Evolutionary conservation across 2,329 filamentous ascomycete genomes (phyloP), one percentile per base, ranked within the genome.

Genomic region (Monosporascus sp.): DNA sequence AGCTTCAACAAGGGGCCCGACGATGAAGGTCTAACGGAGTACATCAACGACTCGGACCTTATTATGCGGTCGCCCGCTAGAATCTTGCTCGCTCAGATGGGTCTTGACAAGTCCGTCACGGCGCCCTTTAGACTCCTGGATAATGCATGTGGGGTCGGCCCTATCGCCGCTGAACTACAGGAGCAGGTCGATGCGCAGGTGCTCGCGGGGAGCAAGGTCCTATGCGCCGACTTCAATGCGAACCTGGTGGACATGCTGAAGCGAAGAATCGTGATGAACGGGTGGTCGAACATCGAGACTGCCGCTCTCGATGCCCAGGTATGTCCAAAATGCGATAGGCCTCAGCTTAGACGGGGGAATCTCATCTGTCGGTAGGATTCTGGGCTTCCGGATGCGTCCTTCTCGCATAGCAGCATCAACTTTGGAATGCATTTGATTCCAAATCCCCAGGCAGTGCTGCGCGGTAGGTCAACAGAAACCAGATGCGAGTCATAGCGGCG

Each of bases 101-200:
- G 66, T 1, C 57, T 72, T 17, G 54, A 58, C 48, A 44, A 54
- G 5, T 51, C 54, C 15, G 62, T 60, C 2, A 53, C 49, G 9
- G 55, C 55, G 6, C 71, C 74, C 0, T 65, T 78, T 47, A 47
- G 49, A 3, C 57, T 83, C 24, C 62, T 84, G 11, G 81, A 84
- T 53, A 74, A 74, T 56, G 79, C 76, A 6, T 83, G 80, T 51
- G 80, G 80, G 0, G 70, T 72, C 4, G 81, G 79, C 0, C 69
- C 79, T 17, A 68, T 81, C 14, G 74, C 74, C 1, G 71, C 74
- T 8, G 63, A 74, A 25, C 59, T 82, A 15, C 72, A 79, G 52
- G 61, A 62, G 9, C 62, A 59, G 3, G 54, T 82, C 15, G 57
- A 69, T 14, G 63, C 62, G 7, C 60, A 72, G 1, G 63, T 74